These are phyloP conservation scores for Microcos paniculata DNA, from an alignment of 345 rosid species.

Conservation along the genomic window DNA sequence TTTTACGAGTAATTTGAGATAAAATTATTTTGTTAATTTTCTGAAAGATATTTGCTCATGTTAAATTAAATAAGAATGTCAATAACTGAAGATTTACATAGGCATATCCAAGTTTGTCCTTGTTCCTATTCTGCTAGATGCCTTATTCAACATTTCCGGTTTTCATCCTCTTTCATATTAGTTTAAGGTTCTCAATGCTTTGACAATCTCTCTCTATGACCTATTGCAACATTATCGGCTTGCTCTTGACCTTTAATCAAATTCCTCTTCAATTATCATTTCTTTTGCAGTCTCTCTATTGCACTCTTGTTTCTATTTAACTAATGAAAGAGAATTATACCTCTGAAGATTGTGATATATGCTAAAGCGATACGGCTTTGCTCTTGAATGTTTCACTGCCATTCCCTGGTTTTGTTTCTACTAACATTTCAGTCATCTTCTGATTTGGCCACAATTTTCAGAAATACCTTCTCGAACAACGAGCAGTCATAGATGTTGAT, in stretches of 20 bases:
- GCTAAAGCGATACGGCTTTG: neutral
- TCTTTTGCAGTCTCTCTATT: neutral
- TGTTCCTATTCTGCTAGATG: neutral
- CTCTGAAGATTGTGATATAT: constrained; percentile 3
- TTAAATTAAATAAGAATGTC: neutral
- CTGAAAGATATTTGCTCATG: neutral
- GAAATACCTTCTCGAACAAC: constrained; percentile 94
- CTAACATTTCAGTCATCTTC: neutral
- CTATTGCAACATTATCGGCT: neutral
- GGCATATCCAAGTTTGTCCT: neutral
- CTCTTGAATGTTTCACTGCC: neutral
- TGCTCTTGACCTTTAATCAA: neutral
- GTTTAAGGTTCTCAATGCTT: neutral
- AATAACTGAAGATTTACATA: neutral
- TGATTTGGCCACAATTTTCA: constrained; percentile 27
- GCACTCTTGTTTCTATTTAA: neutral
- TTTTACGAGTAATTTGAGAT: neutral
- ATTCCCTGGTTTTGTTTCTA: no score
- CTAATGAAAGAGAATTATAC: neutral
- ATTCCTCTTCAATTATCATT: neutral
- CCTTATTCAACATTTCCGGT: neutral
- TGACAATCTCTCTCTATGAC: neutral
- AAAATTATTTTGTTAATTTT: neutral
- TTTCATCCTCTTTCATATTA: neutral
- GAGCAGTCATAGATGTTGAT: constrained; percentile 76